These are phyloP conservation scores for Mycena venus DNA, from an alignment of 768 basidiomycete genomes.

Conservation along the genomic window DNA sequence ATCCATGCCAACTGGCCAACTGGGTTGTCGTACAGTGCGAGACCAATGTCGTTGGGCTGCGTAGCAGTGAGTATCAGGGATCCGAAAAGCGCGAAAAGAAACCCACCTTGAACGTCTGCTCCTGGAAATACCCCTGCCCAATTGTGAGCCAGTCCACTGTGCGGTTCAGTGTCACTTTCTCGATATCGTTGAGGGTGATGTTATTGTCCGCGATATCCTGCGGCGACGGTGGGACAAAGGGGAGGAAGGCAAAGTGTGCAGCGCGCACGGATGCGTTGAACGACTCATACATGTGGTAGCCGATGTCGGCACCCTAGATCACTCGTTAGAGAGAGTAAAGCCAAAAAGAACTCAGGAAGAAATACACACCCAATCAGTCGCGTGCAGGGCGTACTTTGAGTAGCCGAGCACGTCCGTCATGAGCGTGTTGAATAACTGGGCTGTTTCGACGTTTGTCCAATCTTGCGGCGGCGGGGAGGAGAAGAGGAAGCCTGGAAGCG, in stretches of 20 bases:
- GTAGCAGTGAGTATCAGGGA: background rate
- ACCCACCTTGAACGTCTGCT: background rate
- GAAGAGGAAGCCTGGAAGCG: conserved; percentile 37
- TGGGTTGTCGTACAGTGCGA: conserved; percentile 41
- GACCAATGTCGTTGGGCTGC: conserved; percentile 41
- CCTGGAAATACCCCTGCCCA: conserved; percentile 10
- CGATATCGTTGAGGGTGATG: conserved; percentile 11
- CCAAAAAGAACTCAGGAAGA: background rate
- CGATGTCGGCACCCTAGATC: background rate
- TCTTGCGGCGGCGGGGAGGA: conserved; percentile 27
- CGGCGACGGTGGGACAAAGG: conserved; percentile 14
- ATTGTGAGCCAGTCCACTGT: conserved; percentile 1
- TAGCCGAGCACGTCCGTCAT: conserved; percentile 43
- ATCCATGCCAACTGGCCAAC: conserved; percentile 43
- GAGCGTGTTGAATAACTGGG: conserved; percentile 40
- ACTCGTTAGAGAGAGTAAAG: background rate
- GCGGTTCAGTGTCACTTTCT: conserved; percentile 14
- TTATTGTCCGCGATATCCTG: conserved; percentile 10
- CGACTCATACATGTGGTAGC: conserved; percentile 16
- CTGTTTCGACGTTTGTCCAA: conserved; percentile 40
- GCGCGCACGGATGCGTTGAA: conserved; percentile 25
- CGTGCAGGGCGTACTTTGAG: conserved; percentile 37
- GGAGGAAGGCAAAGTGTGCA: conserved; percentile 31
- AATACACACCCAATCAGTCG: conserved; percentile 38
- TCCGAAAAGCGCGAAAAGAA: background rate